A percentile compares a stretch with the other conserved stretches of the same genome.
These are phyloP conservation scores for Cylindrotheca fusiformis DNA, from an alignment of 108 stramenopile genomes.

Conservation along the genomic window DNA sequence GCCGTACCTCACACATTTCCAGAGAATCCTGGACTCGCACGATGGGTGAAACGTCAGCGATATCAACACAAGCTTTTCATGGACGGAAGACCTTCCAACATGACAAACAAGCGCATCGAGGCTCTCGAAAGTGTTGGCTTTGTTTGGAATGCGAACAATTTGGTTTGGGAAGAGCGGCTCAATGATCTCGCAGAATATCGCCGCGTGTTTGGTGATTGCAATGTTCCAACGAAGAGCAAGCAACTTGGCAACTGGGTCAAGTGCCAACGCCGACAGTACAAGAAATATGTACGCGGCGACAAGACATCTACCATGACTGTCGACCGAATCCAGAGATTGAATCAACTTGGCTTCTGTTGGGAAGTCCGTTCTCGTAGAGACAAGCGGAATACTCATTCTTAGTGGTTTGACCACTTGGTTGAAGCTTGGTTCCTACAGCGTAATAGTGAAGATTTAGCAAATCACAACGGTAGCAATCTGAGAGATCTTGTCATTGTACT, in stretches of 20 bases:
- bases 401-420: too few relatives aligned
- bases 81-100: slow-evolving; percentile 29
- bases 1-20: slow-evolving; percentile 27
- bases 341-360: slow-evolving; percentile 55
- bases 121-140: slow-evolving; percentile 47
- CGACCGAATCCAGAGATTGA: slow-evolving; percentile 40
- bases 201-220: too few relatives aligned
- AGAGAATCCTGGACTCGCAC: slow-evolving; percentile 32
- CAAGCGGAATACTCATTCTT: too few relatives aligned
- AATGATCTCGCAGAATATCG: too few relatives aligned
- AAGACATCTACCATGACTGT: slow-evolving; percentile 38
- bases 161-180: too few relatives aligned
- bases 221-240: too few relatives aligned
- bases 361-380: slow-evolving; percentile 42
- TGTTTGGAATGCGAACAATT: slow-evolving; percentile 47
- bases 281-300: slow-evolving; percentile 40
- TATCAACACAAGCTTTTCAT: slow-evolving; percentile 32
- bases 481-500: too few relatives aligned
- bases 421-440: too few relatives aligned
- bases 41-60: too few relatives aligned
- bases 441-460: too few relatives aligned
- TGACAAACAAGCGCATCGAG: slow-evolving; percentile 48
- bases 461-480: too few relatives aligned
- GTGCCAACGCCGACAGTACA: slow-evolving; percentile 54
- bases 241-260: too few relatives aligned